Base-by-base conservation (phyloP, 106 monocot genomes). In the Narthecium ossifragum region DNA sequence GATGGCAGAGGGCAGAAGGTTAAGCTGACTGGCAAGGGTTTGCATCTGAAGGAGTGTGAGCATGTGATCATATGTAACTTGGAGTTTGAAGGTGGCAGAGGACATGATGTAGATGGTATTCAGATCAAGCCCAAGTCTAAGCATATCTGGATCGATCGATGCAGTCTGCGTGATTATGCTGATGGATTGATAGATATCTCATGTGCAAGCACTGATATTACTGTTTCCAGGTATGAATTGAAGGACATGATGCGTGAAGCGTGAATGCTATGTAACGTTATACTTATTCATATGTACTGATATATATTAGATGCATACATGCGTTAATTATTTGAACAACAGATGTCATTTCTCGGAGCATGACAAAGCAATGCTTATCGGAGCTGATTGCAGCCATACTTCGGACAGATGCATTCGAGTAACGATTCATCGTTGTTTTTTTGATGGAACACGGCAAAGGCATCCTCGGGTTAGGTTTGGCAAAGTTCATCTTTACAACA, bases 391-490 rank as follows among this genome's bases (percentile, higher is more conserved):
- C 52, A 76, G 64, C 24, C 59, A 84, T 48, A 66, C 70, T 21
- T 55, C 24, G 26, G 90, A 96, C 59, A 63, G 90, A 32, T 76
- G 90, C 60, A 84, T 96, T 32, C 68, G 86, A 21, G 86, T 86
- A 25, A 90, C 94, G 31, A 81, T 96, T 51, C 94, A 96, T 59
- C 94, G 86, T 53, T 96, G 94, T 51, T 86, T 96, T 57, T 96
- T 96, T 63, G 74, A 90, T 54, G 86, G 90, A 12, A 86, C 90
- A 36, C 46, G 55, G 8, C 94, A 96, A 45, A 51, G 94, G 12
- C 94, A 90, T 52, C 94, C 94, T 49, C 80, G 94, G 15, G 75
- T 96, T 43, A 71, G 89, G 61, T 96, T 81, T 55, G 86, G 78
- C 46, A 86, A 74, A 78, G 86, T 96, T 51, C 90, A 96, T 31